phyloP scores from a whole-genome alignment of 2,329 filamentous ascomycete species.

The Aspergillus japonicus region DNA sequence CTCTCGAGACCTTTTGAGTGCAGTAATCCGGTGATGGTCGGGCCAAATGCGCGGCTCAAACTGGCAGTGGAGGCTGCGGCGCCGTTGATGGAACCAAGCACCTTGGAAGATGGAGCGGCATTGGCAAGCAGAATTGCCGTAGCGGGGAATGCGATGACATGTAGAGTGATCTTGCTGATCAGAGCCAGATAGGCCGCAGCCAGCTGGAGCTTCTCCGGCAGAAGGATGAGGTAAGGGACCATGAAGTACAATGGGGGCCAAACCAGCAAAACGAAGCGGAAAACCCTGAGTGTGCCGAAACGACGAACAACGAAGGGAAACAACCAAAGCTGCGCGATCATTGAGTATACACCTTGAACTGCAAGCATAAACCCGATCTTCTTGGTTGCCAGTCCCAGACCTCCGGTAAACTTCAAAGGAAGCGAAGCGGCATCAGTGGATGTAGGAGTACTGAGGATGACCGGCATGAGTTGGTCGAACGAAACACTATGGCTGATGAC shows the following conservation, averaged over 20 bases:
- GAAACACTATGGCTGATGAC: constrained; percentile 83
- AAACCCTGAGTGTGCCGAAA: constrained; percentile 76
- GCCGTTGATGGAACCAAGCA: constrained; percentile 89
- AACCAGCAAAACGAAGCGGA: constrained; percentile 73
- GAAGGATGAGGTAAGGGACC: constrained; percentile 83
- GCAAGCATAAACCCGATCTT: constrained; percentile 86
- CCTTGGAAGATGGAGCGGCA: constrained; percentile 76
- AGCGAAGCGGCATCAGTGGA: constrained; percentile 55
- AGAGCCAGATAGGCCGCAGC: constrained; percentile 74
- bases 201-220: constrained; percentile 70
- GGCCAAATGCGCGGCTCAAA: constrained; percentile 81
- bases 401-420: constrained; percentile 85
- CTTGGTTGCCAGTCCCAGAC: constrained; percentile 79
- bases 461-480: constrained; percentile 88
- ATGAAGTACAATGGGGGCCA: constrained; percentile 87
- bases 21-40: constrained; percentile 80
- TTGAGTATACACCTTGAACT: constrained; percentile 83
- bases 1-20: constrained; percentile 76
- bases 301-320: constrained; percentile 75
- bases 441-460: constrained; percentile 75
- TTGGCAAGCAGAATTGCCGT: constrained; percentile 88
- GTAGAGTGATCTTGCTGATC: constrained; percentile 89
- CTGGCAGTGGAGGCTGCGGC: constrained; percentile 89
- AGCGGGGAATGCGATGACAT: constrained; percentile 86
- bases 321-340: constrained; percentile 79